Percentiles rank a stretch among this genome's conserved stretches.
Conservation (phyloP, 2,329 filamentous ascomycete genomes). For the Scedosporium apiospermum region DNA sequence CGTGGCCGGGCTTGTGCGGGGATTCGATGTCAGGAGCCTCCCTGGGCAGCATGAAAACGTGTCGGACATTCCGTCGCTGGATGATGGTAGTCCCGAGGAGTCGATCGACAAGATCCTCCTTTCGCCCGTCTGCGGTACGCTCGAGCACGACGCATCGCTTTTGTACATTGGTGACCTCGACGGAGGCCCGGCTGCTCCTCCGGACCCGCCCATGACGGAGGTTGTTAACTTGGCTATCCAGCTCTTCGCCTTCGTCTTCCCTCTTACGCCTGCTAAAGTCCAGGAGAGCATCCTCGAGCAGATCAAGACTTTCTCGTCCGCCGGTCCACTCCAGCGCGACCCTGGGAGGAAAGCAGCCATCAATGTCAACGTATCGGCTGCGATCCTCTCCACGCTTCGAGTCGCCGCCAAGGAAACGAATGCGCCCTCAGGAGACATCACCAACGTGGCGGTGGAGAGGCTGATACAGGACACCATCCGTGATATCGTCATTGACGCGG, state of each 20-base stretch:
- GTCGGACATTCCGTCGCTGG: conserved; percentile 19
- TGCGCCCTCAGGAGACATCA: conserved; percentile 63
- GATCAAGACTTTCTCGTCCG: conserved; percentile 79
- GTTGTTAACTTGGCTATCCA: conserved; percentile 92
- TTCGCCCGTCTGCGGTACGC: conserved; percentile 69
- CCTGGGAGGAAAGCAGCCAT: conserved; percentile 84
- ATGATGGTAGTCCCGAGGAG: conserved; percentile 52
- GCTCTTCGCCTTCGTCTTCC: conserved; percentile 83
- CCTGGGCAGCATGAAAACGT: conserved; percentile 55
- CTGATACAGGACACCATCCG: conserved; percentile 66
- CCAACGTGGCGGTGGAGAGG: conserved; percentile 67
- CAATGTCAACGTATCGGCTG: conserved; percentile 78
- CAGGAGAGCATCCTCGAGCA: conserved; percentile 96
- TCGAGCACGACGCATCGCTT: conserved; percentile 81
- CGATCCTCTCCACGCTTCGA: conserved; percentile 69
- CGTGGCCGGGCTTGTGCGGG: conserved; percentile 73
- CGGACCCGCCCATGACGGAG: conserved; percentile 80
- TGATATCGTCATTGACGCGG: conserved; percentile 69
- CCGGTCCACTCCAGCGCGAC: conserved; percentile 71
- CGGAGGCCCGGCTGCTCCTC: conserved; percentile 32
- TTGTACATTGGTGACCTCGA: conserved; percentile 53
- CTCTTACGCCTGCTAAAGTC: conserved; percentile 79
- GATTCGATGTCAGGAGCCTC: conserved; percentile 62
- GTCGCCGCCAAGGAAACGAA: conserved; percentile 75
- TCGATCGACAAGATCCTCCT: conserved; percentile 51